Evolutionary conservation across 495 filamentous ascomycete species (phyloP), one percentile per base, ranked within the genome.

Genomic region (Penicillium angulare): DNA sequence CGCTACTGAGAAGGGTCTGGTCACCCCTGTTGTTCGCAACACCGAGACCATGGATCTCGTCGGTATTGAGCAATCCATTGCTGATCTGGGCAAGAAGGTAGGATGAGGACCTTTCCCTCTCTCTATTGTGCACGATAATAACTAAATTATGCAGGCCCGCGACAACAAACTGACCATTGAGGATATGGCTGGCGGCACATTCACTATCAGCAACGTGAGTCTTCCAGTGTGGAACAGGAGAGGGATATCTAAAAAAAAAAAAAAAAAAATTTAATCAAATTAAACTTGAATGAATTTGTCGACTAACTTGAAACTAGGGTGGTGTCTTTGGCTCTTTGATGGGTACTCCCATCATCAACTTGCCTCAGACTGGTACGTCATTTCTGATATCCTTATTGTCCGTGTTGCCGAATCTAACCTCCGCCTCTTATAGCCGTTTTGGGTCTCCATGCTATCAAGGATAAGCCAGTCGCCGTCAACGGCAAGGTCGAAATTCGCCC

Each of bases 301-400:
- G 18, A 41, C 64, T 75, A 53, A 76, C 45, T 38, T 26, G 16
- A 34, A 15, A 33, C 16, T 47, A 83, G 80, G 84, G 84, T 52
- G 84, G 84, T 57, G 84, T 87, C 41, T 87, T 87, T 60, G 86
- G 86, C 24, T 89, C 86, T 21, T 69, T 97, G 53, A 96, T 96
- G 90, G 92, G 92, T 22, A 98, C 93, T 1, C 93, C 93, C n/a
- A 98, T 98, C 66, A 97, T 98, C 76, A 98, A 98, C 71, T 76
- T 96, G 20, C 93, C 93, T 17, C 93, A 98, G 69, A 92, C 89
- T 31, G 80, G 79, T 81, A 59, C 41, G 72, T 55, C n/a, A 22
- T 15, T 43, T 32, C 7, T 4, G 10, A 18, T 18, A 35, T 21
- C 21, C 26, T 32, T 32, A n/a, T n/a, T n/a, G n/a, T 18, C 9